Conservation (phyloP, 2,329 filamentous ascomycete genomes). For the Talaromyces albobiverticillius region DNA sequence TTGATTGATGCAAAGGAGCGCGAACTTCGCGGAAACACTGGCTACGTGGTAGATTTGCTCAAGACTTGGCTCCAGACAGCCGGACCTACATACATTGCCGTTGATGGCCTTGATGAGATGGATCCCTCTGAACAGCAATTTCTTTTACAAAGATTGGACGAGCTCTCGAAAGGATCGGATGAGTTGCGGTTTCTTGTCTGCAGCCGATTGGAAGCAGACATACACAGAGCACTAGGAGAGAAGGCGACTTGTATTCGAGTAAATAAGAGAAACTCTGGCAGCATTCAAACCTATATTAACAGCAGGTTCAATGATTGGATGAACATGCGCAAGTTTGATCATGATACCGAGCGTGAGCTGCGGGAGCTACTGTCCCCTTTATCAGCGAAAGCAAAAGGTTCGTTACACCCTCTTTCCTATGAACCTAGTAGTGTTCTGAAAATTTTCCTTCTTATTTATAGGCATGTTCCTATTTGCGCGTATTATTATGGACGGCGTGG, state of each 20-base stretch:
- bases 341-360: slow-evolving; percentile 18
- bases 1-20: slow-evolving; percentile 18
- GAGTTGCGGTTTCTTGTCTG: slow-evolving; percentile 22
- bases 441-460: slow-evolving; percentile 13
- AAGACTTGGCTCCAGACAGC: slow-evolving; percentile 19
- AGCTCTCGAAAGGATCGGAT: not conserved
- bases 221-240: not conserved
- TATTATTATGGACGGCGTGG: slow-evolving; percentile 21
- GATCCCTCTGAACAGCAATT: slow-evolving; percentile 15
- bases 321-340: slow-evolving; percentile 14
- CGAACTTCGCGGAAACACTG: slow-evolving; percentile 16
- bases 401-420: not conserved
- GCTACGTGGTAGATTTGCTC: slow-evolving; percentile 21
- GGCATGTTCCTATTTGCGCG: slow-evolving; percentile 35
- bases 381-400: slow-evolving; percentile 25
- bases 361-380: slow-evolving; percentile 17
- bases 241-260: not conserved
- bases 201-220: slow-evolving; percentile 14
- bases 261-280: slow-evolving; percentile 9
- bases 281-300: slow-evolving; percentile 22
- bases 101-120: slow-evolving; percentile 33
- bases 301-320: slow-evolving; percentile 18
- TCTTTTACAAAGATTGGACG: slow-evolving; percentile 1
- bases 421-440: not conserved
- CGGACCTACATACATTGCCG: slow-evolving; percentile 21